Percentiles rank a stretch among this genome's conserved stretches.
Conservation (phyloP, 139 green algal species). For the Parachlorella kessleri region DNA sequence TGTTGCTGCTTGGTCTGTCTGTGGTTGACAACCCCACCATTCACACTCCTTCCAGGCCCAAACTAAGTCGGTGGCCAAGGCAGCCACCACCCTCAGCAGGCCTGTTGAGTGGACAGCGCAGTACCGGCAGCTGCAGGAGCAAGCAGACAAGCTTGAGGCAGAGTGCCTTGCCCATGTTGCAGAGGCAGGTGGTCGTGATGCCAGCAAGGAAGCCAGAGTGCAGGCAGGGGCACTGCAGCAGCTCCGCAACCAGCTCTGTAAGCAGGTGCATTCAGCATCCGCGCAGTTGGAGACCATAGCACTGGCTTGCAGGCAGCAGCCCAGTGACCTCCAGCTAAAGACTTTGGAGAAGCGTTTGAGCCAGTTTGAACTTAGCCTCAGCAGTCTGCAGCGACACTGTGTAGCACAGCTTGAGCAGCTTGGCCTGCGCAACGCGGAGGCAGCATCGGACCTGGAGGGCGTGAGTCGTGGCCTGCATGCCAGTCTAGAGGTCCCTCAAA, state of each 20-base stretch:
- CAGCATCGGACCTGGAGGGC: neutral
- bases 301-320: neutral
- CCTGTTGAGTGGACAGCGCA: conserved; percentile 2
- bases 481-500: too few relatives aligned
- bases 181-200: neutral
- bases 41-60: too few relatives aligned
- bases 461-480: too few relatives aligned
- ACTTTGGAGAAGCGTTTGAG: neutral
- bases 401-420: neutral
- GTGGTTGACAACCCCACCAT: too few relatives aligned
- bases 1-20: too few relatives aligned
- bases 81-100: too few relatives aligned
- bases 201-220: neutral
- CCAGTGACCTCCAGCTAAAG: too few relatives aligned
- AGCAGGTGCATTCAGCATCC: neutral
- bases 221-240: neutral
- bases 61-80: too few relatives aligned
- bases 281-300: neutral
- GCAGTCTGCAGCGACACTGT: neutral
- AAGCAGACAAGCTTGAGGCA: neutral
- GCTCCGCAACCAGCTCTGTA: neutral
- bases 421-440: neutral
- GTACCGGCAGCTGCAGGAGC: neutral
- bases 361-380: neutral
- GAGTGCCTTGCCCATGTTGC: neutral